phyloP scores from a whole-genome alignment of 345 rosid species.

The Boechera stricta region DNA sequence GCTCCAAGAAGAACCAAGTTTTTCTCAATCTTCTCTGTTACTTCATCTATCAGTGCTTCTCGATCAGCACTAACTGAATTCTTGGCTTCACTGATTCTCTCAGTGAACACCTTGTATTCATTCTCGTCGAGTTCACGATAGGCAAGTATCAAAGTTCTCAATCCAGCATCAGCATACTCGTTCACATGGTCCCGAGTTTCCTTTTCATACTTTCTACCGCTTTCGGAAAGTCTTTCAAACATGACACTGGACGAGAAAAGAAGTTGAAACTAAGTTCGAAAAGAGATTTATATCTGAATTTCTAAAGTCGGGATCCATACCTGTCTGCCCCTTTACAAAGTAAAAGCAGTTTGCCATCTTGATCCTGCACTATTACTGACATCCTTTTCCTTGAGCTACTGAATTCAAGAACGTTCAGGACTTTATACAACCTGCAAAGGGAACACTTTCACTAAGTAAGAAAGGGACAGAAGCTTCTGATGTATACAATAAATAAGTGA shows the following conservation, averaged over 20 bases:
- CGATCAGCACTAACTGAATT: conserved; percentile 78
- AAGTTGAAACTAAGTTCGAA: conserved; percentile 1
- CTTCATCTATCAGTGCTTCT: conserved; percentile 76
- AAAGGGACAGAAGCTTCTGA: conserved; percentile 18
- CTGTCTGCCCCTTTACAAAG: conserved; percentile 98
- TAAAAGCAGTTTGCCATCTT: conserved; percentile 75
- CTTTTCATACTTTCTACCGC: conserved; percentile 64
- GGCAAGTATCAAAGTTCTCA: conserved; percentile 88
- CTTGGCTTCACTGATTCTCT: conserved; percentile 73
- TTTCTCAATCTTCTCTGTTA: conserved; percentile 71
- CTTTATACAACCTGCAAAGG: conserved; percentile 68
- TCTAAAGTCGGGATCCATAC: conserved; percentile 48
- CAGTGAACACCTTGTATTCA: conserved; percentile 61
- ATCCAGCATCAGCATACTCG: conserved; percentile 96
- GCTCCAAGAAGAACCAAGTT: conserved; percentile 92
- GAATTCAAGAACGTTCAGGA: conserved; percentile 80
- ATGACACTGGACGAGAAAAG: conserved; percentile 63
- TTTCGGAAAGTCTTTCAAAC: conserved; percentile 82
- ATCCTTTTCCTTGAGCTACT: conserved; percentile 68
- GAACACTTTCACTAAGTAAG: conserved; percentile 17
- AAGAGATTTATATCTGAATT: conserved; percentile 16
- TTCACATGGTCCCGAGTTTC: conserved; percentile 77
- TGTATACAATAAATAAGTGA: conserved; percentile 12
- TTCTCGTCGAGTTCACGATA: conserved; percentile 80
- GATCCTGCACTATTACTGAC: conserved; percentile 82